Percentiles rank a stretch among this genome's conserved stretches.
Conservation (phyloP, 176 grass and related monocot species). For the Neostapfia colusana region DNA sequence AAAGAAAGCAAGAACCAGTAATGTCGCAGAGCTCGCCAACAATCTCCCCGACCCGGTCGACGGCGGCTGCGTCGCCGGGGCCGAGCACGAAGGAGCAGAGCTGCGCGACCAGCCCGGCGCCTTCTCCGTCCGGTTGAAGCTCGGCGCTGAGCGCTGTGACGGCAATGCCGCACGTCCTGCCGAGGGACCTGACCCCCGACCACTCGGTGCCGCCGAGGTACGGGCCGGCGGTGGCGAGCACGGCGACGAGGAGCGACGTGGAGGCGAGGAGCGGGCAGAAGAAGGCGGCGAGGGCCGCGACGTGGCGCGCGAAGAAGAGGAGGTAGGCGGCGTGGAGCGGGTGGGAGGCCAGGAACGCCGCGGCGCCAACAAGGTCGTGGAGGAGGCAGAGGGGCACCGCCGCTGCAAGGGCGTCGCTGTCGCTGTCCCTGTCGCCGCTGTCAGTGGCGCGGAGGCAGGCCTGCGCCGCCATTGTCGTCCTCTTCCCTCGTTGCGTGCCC, state of each 20-base stretch:
- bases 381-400: conserved; percentile 30
- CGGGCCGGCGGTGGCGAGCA: conserved; percentile 53
- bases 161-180: conserved; percentile 60
- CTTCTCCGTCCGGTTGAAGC: conserved; percentile 2
- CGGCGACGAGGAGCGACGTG: conserved; percentile 62
- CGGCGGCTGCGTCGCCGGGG: conserved; percentile 25
- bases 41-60: conserved; percentile 43
- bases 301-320: conserved; percentile 66
- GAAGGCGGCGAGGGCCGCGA: conserved; percentile 53
- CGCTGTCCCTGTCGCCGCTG: not conserved
- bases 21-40: conserved; percentile 44
- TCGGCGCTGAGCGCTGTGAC: conserved; percentile 53
- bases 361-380: conserved; percentile 54
- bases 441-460: conserved; percentile 22
- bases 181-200: conserved; percentile 26
- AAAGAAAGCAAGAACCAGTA: conserved; percentile 26
- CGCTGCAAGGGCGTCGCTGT: conserved; percentile 25
- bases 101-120: conserved; percentile 42
- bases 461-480: conserved; percentile 39
- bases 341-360: conserved; percentile 60
- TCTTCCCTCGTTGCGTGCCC: not conserved
- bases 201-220: conserved; percentile 15
- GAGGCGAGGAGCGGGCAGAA: conserved; percentile 76
- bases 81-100: conserved; percentile 55
- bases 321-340: conserved; percentile 74